Evolutionary conservation across 2,329 filamentous ascomycete genomes (phyloP).

Genomic region (Paecilomyces variotii): DNA sequence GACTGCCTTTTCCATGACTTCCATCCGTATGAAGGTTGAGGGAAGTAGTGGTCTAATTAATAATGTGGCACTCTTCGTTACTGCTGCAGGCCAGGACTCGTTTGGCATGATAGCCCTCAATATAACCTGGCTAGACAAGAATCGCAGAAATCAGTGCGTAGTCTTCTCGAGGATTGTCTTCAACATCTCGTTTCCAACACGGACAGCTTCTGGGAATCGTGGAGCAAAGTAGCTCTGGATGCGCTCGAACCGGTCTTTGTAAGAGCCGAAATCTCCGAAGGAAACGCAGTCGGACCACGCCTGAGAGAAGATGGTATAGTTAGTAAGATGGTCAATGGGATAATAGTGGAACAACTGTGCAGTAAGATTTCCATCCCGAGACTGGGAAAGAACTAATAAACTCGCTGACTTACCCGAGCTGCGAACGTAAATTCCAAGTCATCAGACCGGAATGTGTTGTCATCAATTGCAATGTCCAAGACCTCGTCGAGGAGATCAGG

Average conservation of each 20-base stretch:
- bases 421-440: conserved; percentile 98
- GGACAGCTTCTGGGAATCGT: conserved; percentile 76
- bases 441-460: conserved; percentile 87
- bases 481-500: conserved; percentile 72
- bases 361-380: background rate
- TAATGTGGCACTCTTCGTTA: too few relatives aligned
- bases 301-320: conserved; percentile 20
- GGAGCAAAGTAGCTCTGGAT: conserved; percentile 91
- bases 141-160: conserved; percentile 8
- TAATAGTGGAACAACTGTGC: background rate
- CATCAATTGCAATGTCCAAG: conserved; percentile 76
- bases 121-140: background rate
- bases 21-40: too few relatives aligned
- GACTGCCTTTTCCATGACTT: too few relatives aligned
- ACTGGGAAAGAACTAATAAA: background rate
- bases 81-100: too few relatives aligned
- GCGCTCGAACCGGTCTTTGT: conserved; percentile 80
- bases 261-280: conserved; percentile 86
- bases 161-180: conserved; percentile 85
- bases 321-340: background rate
- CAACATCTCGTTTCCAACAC: conserved; percentile 94
- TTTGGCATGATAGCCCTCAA: too few relatives aligned
- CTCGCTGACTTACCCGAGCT: conserved; percentile 51
- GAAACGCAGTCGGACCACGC: conserved; percentile 94
- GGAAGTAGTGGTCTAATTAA: too few relatives aligned